Evolutionary conservation across 441 rosid genomes (phyloP), one percentile per base, ranked within the genome.

Genomic region (Adansonia madagascariensis): DNA sequence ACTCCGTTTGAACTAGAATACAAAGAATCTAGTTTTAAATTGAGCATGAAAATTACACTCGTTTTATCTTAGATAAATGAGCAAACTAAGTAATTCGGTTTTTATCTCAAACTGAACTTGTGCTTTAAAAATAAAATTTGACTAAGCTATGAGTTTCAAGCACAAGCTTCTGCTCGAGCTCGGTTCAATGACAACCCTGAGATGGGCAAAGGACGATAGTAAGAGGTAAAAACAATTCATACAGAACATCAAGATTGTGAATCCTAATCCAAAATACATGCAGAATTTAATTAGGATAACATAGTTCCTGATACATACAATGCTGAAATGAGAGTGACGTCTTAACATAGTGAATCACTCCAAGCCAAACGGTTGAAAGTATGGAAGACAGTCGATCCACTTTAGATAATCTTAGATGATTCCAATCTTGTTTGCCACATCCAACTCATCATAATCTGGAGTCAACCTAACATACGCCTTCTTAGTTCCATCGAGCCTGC

Each of bases 401-500:
- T 39, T 2, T 27, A 22, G 17, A 60, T 2, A 6, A 52, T n/a
- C 63, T 82, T 80, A 84, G 81, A 86, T 86, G 71, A 86, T 86
- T 10, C 89, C 89, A n/a, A 86, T 86, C 79, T 84, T 85, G 83
- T 81, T 84, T 63, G 82, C 84, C 4, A 82, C 84, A 73, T 80
- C 84, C 80, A 82, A 80, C 4, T 85, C 84, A 76, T 82, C 83
- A 14, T 78, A 86, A 35, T 86, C 89, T 14, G 89, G 89, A 6
- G 66, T 57, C 66, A 73, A 73, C 66, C 76, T 73, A 41, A 73
- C 76, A 12, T 73, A 73, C 8, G 76, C 67, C 67, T 73, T 73
- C 66, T 73, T 73, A 43, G 87, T 86, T 69, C 89, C 89, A 75
- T 86, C 89, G 4, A 87, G 89, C 82, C 89, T 86, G 80, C 80